A percentile compares a stretch with the other conserved stretches of the same genome.
phyloP scores from a whole-genome alignment of 2,329 filamentous ascomycete genomes.

The Davidsoniella virescens region DNA sequence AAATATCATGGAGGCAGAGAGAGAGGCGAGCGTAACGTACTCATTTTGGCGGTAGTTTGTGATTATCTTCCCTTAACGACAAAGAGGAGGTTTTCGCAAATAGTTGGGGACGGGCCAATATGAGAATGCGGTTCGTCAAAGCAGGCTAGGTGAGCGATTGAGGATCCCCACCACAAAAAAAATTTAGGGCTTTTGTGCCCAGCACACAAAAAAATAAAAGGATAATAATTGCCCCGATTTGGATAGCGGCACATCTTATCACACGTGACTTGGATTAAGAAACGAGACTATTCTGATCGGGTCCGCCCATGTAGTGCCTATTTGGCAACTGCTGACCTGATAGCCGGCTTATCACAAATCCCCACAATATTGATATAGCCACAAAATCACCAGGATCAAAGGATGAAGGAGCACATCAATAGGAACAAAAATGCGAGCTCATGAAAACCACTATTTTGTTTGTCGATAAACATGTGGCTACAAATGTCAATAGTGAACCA shows the following conservation, averaged over 20 bases:
- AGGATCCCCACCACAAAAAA: slow-evolving; percentile 5
- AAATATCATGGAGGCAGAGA: too few relatives aligned
- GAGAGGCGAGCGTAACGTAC: slow-evolving; percentile 25
- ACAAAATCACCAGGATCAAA: too few relatives aligned
- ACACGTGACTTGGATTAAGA: slow-evolving; percentile 1
- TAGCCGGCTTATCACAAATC: too few relatives aligned
- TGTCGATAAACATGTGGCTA: too few relatives aligned
- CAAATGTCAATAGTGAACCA: too few relatives aligned
- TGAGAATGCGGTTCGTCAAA: slow-evolving; percentile 10
- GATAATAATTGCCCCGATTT: slow-evolving; percentile 7
- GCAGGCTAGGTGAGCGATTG: slow-evolving; percentile 10
- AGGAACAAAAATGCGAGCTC: too few relatives aligned
- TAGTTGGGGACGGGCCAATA: slow-evolving; percentile 11
- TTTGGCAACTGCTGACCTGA: too few relatives aligned
- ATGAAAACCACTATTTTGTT: too few relatives aligned
- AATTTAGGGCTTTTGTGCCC: slow-evolving; percentile 10
- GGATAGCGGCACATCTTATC: not conserved
- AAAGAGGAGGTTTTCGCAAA: slow-evolving; percentile 9
- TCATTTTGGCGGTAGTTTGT: slow-evolving; percentile 37
- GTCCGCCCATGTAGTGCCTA: too few relatives aligned
- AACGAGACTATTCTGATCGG: too few relatives aligned
- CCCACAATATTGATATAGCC: too few relatives aligned
- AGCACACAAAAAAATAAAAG: slow-evolving; percentile 8
- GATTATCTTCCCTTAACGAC: slow-evolving; percentile 14
- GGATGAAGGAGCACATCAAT: too few relatives aligned